A percentile compares a stretch with the other conserved stretches of the same genome.
phyloP scores from a whole-genome alignment of 495 filamentous ascomycete genomes.

The Endocarpon pusillum region DNA sequence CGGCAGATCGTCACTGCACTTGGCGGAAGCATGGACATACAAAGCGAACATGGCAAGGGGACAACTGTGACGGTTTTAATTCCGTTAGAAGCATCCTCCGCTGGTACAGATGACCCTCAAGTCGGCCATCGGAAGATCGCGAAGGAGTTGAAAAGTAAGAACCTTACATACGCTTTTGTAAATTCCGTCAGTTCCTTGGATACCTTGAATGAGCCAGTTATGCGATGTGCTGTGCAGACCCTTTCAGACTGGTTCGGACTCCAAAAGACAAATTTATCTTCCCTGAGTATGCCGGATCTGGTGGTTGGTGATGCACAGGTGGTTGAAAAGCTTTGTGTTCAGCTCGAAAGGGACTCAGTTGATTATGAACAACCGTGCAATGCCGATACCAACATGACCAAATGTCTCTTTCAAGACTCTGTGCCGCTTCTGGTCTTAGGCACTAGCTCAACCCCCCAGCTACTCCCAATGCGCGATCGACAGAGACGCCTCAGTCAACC shows the following conservation, averaged over 20 bases:
- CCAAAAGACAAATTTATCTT: too few species aligned
- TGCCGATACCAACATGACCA: too few species aligned
- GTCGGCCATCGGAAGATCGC: neutral
- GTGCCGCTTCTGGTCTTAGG: too few species aligned
- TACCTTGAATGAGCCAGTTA: conserved; percentile 13
- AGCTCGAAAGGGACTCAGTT: too few species aligned
- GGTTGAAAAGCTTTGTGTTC: too few species aligned
- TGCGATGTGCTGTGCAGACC: conserved; percentile 20
- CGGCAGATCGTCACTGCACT: conserved; percentile 45
- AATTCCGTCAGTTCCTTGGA: conserved; percentile 13
- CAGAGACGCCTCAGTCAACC: conserved; percentile 22
- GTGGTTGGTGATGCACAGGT: too few species aligned
- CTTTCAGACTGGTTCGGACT: conserved; percentile 1
- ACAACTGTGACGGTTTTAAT: conserved; percentile 40
- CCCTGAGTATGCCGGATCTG: too few species aligned
- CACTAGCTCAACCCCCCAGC: too few species aligned
- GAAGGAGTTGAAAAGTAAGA: conserved; percentile 3
- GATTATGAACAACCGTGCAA: too few species aligned
- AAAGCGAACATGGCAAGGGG: conserved; percentile 36
- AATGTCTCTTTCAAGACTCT: too few species aligned
- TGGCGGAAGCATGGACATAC: conserved; percentile 39
- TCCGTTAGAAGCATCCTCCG: conserved; percentile 18
- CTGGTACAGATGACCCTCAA: neutral
- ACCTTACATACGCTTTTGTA: conserved; percentile 19
- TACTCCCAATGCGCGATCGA: too few species aligned